These are phyloP conservation scores for Boletus sp. DNA, from an alignment of 768 basidiomycete genomes.

Conservation along the genomic window DNA sequence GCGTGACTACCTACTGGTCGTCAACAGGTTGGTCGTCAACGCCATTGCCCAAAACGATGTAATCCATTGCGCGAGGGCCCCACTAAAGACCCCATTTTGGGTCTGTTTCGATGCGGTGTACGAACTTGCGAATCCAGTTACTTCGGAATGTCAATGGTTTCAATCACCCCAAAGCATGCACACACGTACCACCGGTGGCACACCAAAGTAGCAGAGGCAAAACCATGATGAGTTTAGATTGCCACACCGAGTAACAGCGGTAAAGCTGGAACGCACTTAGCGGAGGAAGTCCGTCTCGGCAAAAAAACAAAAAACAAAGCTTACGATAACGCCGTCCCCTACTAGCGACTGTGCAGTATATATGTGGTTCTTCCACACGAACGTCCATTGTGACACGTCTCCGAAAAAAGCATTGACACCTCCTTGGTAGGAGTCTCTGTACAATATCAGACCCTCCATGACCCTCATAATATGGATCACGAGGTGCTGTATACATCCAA, in stretches of 20 bases:
- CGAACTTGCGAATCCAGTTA: slow-evolving; percentile 20
- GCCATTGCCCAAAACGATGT: slow-evolving; percentile 33
- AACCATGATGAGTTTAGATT: slow-evolving; percentile 24
- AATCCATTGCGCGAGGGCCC: slow-evolving; percentile 34
- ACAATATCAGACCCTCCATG: slow-evolving; percentile 26
- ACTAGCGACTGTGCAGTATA: slow-evolving; percentile 28
- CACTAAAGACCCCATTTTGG: slow-evolving; percentile 25
- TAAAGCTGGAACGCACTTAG: slow-evolving; percentile 21
- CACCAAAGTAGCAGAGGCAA: slow-evolving; percentile 33
- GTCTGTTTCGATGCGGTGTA: slow-evolving; percentile 14
- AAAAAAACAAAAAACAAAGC: not conserved
- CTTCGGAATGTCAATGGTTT: slow-evolving; percentile 4
- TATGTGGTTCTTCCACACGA: slow-evolving; percentile 27
- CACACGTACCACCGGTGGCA: slow-evolving; percentile 22
- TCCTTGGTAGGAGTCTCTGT: slow-evolving; percentile 16
- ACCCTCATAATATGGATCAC: slow-evolving; percentile 25
- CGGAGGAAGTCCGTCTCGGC: not conserved
- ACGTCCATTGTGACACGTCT: slow-evolving; percentile 26
- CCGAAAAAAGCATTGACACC: slow-evolving; percentile 27
- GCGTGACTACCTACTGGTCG: slow-evolving; percentile 26
- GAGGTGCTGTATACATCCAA: slow-evolving; percentile 21
- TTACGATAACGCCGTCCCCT: slow-evolving; percentile 31
- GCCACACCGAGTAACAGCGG: slow-evolving; percentile 36
- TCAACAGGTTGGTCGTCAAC: slow-evolving; percentile 32
- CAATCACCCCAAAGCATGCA: not conserved